Base-by-base conservation (phyloP, 345 rosid species). In the Pugionium cornutum region DNA sequence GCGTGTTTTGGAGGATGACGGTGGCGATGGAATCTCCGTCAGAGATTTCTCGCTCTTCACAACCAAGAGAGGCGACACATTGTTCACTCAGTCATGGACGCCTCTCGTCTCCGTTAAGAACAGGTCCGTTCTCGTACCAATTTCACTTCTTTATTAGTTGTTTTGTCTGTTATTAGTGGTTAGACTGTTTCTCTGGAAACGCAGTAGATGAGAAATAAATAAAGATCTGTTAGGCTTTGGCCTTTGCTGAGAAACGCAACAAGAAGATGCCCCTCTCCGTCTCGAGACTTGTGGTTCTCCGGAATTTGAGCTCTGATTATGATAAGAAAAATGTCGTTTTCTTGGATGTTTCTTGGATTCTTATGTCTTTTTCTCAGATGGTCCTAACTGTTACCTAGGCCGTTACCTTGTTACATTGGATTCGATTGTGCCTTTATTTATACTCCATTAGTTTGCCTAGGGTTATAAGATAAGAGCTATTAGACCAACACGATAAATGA, bases 71-170 rank as follows among this genome's bases (percentile, higher is more conserved):
- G 87, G 90, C 2, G 94, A 84, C 7, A 77, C 84, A 31, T 56
- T 89, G 76, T 92, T 92, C 72, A 86, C 90, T 40, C 97, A 89
- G 79, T 70, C 83, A 2, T 92, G 98, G 98, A 61, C 84, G 1
- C 90, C 96, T 3, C 18, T 18, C 18, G 64, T 77, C 62, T 74
- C 82, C 3, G 58, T 30, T 6, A 64, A 74, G 43, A 75, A 82
- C 82, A 88, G 94, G 98, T 89, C 9, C 18, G 40, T 61, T 41
- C 31, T 36, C 59, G 18, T 18, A 18, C 18, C 44, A 9, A 31
- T 25, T 32, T n/a, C 10, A 18, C 26, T 54, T 5, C 3, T 7
- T 49, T 6, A 25, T 7, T 25, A 3, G 3, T 26, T 44, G 40
- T 7, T 63, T 60, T 60, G 46, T 59, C 54, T 44, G 4, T 42